phyloP scores from a whole-genome alignment of 306 rosid genomes.

The Rubus idaeus region DNA sequence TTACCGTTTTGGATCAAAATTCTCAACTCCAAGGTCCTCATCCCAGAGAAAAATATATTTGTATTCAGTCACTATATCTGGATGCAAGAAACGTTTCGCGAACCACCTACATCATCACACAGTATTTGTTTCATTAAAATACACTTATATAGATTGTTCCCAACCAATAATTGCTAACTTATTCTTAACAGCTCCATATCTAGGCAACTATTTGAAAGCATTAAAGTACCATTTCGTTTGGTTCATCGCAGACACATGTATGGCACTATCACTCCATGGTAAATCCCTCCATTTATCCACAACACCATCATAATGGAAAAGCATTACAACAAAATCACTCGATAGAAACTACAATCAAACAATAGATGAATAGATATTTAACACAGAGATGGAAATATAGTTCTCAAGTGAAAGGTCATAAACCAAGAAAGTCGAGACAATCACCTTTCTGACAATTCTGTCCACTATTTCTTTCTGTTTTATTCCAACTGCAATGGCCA shows the following conservation, averaged over 20 bases:
- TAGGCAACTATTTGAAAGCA: neutral
- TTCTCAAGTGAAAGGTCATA: slow-evolving; percentile 13
- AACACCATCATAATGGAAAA: slow-evolving; percentile 64
- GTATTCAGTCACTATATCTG: slow-evolving; percentile 79
- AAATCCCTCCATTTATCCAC: slow-evolving; percentile 56
- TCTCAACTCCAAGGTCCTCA: slow-evolving; percentile 88
- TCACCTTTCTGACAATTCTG: slow-evolving; percentile 71
- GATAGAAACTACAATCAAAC: slow-evolving; percentile 44
- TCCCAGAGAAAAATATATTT: slow-evolving; percentile 92
- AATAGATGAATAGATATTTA: slow-evolving; percentile 3
- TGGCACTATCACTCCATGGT: slow-evolving; percentile 45
- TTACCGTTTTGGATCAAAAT: slow-evolving; percentile 71
- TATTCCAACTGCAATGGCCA: slow-evolving; percentile 87
- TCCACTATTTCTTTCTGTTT: slow-evolving; percentile 72
- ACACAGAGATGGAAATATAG: slow-evolving; percentile 15
- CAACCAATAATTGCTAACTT: neutral
- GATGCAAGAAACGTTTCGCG: slow-evolving; percentile 93
- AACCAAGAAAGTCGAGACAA: slow-evolving; percentile 12
- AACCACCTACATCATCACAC: slow-evolving; percentile 70
- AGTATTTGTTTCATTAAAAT: slow-evolving; percentile 9
- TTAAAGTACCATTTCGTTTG: slow-evolving; percentile 62
- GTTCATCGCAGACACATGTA: slow-evolving; percentile 57
- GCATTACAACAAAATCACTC: slow-evolving; percentile 50
- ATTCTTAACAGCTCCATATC: neutral
- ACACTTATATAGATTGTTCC: neutral